Conservation (phyloP, 108 stramenopile genomes). For the Cyclotella distinguenda region DNA sequence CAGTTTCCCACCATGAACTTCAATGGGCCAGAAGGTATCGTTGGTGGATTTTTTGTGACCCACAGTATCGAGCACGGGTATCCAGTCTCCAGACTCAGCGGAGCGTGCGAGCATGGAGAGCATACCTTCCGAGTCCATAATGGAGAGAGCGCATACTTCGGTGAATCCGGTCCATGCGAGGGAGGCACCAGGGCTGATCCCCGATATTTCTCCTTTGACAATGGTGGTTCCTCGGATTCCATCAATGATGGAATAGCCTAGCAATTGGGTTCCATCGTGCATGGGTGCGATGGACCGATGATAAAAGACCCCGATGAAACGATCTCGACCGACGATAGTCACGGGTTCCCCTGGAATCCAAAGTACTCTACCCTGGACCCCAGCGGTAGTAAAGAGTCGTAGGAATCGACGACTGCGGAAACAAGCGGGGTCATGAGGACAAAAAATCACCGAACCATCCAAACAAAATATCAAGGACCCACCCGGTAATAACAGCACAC, state of each 20-base stretch:
- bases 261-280: slow-evolving; percentile 74
- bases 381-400: slow-evolving; percentile 70
- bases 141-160: slow-evolving; percentile 63
- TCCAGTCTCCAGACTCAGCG: slow-evolving; percentile 69
- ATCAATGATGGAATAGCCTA: slow-evolving; percentile 74
- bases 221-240: slow-evolving; percentile 52
- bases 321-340: slow-evolving; percentile 71
- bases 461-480: not conserved
- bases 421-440: not conserved
- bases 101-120: slow-evolving; percentile 71
- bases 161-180: slow-evolving; percentile 83
- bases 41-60: slow-evolving; percentile 72
- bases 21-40: slow-evolving; percentile 79
- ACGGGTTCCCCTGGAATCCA: slow-evolving; percentile 82
- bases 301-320: slow-evolving; percentile 72
- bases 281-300: slow-evolving; percentile 58
- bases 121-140: slow-evolving; percentile 82
- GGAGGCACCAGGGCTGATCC: slow-evolving; percentile 56
- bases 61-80: slow-evolving; percentile 78
- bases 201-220: slow-evolving; percentile 58
- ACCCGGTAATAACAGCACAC: slow-evolving; percentile 74
- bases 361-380: slow-evolving; percentile 67
- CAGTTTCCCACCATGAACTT: slow-evolving; percentile 74
- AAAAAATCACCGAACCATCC: not conserved
- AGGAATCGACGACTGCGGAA: slow-evolving; percentile 70